These are phyloP conservation scores for Gossypium thurberi DNA, from an alignment of 345 rosid genomes.

Conservation along the genomic window DNA sequence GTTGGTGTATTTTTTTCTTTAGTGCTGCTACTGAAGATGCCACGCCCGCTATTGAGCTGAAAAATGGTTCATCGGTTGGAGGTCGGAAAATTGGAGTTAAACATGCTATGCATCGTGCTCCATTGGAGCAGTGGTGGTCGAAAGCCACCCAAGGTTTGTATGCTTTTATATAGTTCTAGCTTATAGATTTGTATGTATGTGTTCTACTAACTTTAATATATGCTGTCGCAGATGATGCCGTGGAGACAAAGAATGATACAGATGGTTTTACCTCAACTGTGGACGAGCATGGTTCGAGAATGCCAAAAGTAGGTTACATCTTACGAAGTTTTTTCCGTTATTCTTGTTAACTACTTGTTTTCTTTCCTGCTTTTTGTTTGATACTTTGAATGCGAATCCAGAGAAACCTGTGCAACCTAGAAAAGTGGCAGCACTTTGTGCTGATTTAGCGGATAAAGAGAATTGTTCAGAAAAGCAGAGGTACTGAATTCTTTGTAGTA, in stretches of 20 bases:
- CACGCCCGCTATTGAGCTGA: conserved; percentile 66
- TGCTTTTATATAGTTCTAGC: neutral
- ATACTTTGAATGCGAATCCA: conserved; percentile 21
- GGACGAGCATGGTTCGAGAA: conserved; percentile 28
- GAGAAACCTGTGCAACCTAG: conserved; percentile 47
- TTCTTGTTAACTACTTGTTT: conserved; percentile 7
- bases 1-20: neutral
- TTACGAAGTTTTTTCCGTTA: neutral
- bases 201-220: neutral
- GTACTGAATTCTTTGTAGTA: conserved; percentile 26
- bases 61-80: conserved; percentile 58
- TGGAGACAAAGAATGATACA: conserved; percentile 25
- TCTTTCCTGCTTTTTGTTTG: conserved; percentile 7
- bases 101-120: conserved; percentile 72
- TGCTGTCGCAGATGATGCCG: conserved; percentile 30
- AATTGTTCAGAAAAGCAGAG: conserved; percentile 81
- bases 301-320: conserved; percentile 23
- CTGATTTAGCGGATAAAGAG: conserved; percentile 58
- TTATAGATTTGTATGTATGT: neutral
- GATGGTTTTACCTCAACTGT: conserved; percentile 24
- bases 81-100: conserved; percentile 75
- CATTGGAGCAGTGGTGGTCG: conserved; percentile 61
- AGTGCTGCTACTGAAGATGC: conserved; percentile 91
- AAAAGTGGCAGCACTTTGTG: conserved; percentile 32
- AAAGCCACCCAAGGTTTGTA: conserved; percentile 49